A percentile compares a stretch with the other conserved stretches of the same genome.
These are phyloP conservation scores for Fusarium sambucinum DNA, from an alignment of 2,329 filamentous ascomycete genomes.

Conservation along the genomic window DNA sequence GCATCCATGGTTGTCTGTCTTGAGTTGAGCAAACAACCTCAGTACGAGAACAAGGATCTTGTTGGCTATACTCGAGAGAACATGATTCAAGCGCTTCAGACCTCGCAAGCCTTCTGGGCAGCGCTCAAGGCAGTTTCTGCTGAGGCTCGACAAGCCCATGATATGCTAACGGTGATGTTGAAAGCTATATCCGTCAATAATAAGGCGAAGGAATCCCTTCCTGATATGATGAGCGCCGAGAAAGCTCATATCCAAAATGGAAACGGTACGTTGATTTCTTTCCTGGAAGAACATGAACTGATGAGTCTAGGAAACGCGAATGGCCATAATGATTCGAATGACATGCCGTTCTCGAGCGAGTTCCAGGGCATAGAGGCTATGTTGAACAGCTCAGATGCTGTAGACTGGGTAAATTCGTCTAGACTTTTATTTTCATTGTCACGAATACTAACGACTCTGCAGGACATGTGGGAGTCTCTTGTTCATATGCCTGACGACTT, in stretches of 20 bases:
- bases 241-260: background rate
- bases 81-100: slow-evolving; percentile 23
- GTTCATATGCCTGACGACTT: slow-evolving; percentile 30
- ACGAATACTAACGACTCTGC: background rate
- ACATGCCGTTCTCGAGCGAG: background rate
- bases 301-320: background rate
- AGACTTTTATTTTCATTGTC: fast-evolving
- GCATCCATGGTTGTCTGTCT: slow-evolving; percentile 40
- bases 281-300: background rate
- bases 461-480: slow-evolving; percentile 35
- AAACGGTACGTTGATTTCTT: background rate
- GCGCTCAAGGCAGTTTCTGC: slow-evolving; percentile 21
- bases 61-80: slow-evolving; percentile 6
- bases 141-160: slow-evolving; percentile 29
- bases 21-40: slow-evolving; percentile 13
- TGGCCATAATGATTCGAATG: background rate
- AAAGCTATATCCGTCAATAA: slow-evolving; percentile 5
- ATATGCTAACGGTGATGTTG: slow-evolving; percentile 34
- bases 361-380: slow-evolving; percentile 33
- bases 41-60: slow-evolving; percentile 1
- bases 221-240: fast-evolving
- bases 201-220: background rate
- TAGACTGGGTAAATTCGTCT: slow-evolving; percentile 32
- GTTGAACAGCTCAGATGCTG: slow-evolving; percentile 26
- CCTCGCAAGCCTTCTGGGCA: slow-evolving; percentile 30